These are phyloP conservation scores for Oryza nivara DNA, from an alignment of 176 grass and related monocot genomes.

Conservation along the genomic window DNA sequence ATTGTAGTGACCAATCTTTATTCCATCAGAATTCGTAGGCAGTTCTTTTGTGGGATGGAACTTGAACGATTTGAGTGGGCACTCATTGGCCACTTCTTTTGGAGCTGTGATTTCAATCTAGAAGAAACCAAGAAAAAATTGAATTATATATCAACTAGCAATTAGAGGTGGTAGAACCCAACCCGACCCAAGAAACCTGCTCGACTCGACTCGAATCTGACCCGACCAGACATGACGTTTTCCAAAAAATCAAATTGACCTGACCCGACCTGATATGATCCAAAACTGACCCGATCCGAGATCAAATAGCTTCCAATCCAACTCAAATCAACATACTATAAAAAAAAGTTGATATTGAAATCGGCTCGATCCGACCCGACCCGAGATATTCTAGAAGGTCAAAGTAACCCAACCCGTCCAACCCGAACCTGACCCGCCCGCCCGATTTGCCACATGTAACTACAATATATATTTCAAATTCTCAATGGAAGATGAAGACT, in stretches of 20 bases:
- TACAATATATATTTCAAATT: slow-evolving; percentile 32
- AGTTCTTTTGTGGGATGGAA: slow-evolving; percentile 58
- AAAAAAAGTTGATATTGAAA: slow-evolving; percentile 26
- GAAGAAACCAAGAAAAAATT: slow-evolving; percentile 32
- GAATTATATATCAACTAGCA: slow-evolving; percentile 24
- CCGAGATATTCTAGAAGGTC: slow-evolving; percentile 20
- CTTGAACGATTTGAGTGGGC: slow-evolving; percentile 65
- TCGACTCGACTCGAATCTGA: neutral
- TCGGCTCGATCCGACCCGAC: neutral
- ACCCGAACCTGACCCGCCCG: neutral
- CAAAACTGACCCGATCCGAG: neutral
- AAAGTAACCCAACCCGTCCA: slow-evolving; percentile 14
- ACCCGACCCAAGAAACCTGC: neutral
- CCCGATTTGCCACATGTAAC: slow-evolving; percentile 1
- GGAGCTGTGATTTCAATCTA: slow-evolving; percentile 55
- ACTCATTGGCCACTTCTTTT: slow-evolving; percentile 47
- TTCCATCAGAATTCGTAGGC: slow-evolving; percentile 41
- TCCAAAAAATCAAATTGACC: neutral
- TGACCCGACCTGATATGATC: neutral
- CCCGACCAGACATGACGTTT: neutral
- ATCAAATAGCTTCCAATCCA: slow-evolving; percentile 12
- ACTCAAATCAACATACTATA: slow-evolving; percentile 1
- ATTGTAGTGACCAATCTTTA: slow-evolving; percentile 48
- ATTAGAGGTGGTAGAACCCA: slow-evolving; percentile 5
- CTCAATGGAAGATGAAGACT: neutral